These are phyloP conservation scores for Aspergillus nanangensis DNA, from an alignment of 495 filamentous ascomycete genomes.

Conservation along the genomic window DNA sequence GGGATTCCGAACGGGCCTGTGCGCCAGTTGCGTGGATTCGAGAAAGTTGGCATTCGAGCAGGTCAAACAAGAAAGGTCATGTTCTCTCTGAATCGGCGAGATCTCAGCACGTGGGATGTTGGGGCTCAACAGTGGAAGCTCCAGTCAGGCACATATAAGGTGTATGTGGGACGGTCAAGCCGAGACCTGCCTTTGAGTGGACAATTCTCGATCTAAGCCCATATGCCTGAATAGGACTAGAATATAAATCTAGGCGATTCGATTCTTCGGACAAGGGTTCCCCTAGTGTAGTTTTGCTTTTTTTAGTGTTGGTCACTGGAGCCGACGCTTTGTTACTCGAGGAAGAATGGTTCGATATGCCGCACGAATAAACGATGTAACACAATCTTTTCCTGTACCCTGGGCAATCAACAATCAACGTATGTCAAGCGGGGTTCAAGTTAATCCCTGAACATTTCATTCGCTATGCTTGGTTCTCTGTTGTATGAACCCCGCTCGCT, in stretches of 20 bases:
- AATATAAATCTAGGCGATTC: too few species aligned
- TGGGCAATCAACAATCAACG: too few species aligned
- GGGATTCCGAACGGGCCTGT: conserved; percentile 42
- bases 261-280: too few species aligned
- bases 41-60: conserved; percentile 47
- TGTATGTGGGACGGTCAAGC: conserved; percentile 44
- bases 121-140: conserved; percentile 56
- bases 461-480: too few species aligned
- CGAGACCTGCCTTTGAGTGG: conserved; percentile 7
- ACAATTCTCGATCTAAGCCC: conserved; percentile 3
- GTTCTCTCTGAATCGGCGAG: conserved; percentile 58
- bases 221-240: too few species aligned
- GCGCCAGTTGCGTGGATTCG: conserved; percentile 62
- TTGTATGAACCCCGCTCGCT: not conserved
- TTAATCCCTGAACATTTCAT: not conserved
- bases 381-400: too few species aligned
- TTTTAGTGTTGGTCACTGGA: too few species aligned
- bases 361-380: too few species aligned
- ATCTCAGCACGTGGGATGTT: conserved; percentile 65
- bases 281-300: too few species aligned
- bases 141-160: conserved; percentile 29
- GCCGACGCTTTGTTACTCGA: too few species aligned
- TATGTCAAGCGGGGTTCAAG: not conserved
- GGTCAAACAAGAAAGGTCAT: conserved; percentile 39
- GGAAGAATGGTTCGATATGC: too few species aligned